Evolutionary conservation across 257 asterid species (phyloP).

Genomic region (Cynanchum wilfordii): DNA sequence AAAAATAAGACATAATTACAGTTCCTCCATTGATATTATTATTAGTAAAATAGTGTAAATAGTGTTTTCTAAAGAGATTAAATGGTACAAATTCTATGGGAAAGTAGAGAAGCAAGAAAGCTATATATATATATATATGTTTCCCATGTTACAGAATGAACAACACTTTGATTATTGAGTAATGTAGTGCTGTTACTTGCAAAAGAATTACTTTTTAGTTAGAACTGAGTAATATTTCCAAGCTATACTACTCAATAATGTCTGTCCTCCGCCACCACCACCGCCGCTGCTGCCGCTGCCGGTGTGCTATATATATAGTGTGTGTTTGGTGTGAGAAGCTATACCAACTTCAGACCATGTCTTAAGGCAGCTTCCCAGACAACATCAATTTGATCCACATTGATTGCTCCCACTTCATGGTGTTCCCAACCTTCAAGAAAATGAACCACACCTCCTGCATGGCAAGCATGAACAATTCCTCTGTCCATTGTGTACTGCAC

Average conservation of each 20-base stretch:
- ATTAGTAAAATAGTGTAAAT: no score
- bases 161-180: neutral
- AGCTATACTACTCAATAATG: neutral
- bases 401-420: slow-evolving; percentile 82
- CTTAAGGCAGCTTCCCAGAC: slow-evolving; percentile 93
- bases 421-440: slow-evolving; percentile 82
- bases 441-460: slow-evolving; percentile 91
- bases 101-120: neutral
- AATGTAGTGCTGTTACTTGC: neutral
- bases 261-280: no score
- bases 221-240: neutral
- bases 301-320: no score
- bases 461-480: slow-evolving; percentile 97
- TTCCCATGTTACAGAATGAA: neutral
- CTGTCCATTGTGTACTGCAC: slow-evolving; percentile 77
- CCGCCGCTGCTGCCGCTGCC: no score
- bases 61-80: neutral
- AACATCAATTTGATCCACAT: slow-evolving; percentile 73
- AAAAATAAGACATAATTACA: no score
- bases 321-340: slow-evolving; percentile 7
- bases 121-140: no score
- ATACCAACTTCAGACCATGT: slow-evolving; percentile 67
- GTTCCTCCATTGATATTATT: no score
- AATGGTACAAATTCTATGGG: slow-evolving; percentile 12
- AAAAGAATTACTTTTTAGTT: neutral